Evolutionary conservation across 2,329 filamentous ascomycete species (phyloP).

Genomic region (Cladosporium sp.): DNA sequence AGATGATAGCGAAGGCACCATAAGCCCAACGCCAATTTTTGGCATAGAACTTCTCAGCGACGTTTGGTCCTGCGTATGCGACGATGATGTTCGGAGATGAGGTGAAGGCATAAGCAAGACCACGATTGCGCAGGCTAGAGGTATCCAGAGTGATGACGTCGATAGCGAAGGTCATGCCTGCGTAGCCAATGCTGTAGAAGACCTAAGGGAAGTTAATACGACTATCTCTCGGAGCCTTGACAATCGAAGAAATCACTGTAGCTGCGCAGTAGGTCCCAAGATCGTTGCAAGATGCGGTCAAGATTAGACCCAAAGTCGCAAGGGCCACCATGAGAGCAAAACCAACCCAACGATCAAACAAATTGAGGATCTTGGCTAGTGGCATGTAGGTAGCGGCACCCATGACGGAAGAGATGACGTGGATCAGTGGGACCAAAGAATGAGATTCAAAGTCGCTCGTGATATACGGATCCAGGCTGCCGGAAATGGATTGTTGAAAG

Average conservation of each 20-base stretch:
- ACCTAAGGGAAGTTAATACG: slow-evolving; percentile 35
- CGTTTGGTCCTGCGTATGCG: slow-evolving; percentile 48
- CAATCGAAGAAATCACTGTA: neutral
- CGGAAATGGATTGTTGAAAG: slow-evolving; percentile 35
- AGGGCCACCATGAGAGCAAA: slow-evolving; percentile 50
- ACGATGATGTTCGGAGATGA: slow-evolving; percentile 62
- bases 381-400: slow-evolving; percentile 57
- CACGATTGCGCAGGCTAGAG: slow-evolving; percentile 58
- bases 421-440: slow-evolving; percentile 48
- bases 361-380: slow-evolving; percentile 60
- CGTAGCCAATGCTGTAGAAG: slow-evolving; percentile 57
- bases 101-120: slow-evolving; percentile 57
- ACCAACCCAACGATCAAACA: slow-evolving; percentile 62
- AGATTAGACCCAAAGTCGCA: slow-evolving; percentile 50
- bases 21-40: slow-evolving; percentile 60
- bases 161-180: slow-evolving; percentile 7
- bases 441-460: slow-evolving; percentile 49
- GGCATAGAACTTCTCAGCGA: slow-evolving; percentile 27
- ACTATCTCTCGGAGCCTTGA: neutral
- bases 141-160: slow-evolving; percentile 43
- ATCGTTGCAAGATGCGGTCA: slow-evolving; percentile 60
- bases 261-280: slow-evolving; percentile 58
- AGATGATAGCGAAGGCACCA: slow-evolving; percentile 59
- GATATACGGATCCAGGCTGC: slow-evolving; percentile 35
- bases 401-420: slow-evolving; percentile 50